Evolutionary conservation across 2,329 filamentous ascomycete species (phyloP).

Genomic region (Fusarium armeniacum): DNA sequence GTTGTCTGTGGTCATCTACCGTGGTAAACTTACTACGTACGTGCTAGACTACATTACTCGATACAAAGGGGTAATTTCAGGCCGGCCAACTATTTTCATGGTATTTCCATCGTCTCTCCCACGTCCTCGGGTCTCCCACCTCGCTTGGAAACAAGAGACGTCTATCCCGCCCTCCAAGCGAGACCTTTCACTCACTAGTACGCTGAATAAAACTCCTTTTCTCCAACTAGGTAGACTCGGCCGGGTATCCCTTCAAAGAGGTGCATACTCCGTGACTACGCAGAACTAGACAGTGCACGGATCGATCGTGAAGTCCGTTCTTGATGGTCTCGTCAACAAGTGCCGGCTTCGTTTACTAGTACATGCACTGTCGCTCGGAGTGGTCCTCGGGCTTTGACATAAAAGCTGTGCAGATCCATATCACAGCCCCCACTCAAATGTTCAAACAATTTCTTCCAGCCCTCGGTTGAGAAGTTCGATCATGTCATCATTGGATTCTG

Average conservation of each 20-base stretch:
- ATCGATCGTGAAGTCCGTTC: constrained; percentile 32
- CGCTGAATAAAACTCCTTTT: constrained; percentile 38
- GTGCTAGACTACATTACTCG: constrained; percentile 27
- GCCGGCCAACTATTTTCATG: constrained; percentile 10
- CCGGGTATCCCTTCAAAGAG: constrained; percentile 34
- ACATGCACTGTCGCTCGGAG: constrained; percentile 17
- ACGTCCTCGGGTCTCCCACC: constrained; percentile 27
- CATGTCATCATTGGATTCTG: constrained; percentile 40
- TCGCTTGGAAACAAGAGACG: constrained; percentile 29
- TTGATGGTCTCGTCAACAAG: constrained; percentile 36
- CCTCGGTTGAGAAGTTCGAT: constrained; percentile 9
- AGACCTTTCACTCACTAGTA: constrained; percentile 37
- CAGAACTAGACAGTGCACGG: constrained; percentile 39
- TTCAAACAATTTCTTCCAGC: constrained; percentile 18
- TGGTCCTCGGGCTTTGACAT: constrained; percentile 13
- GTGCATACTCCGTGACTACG: constrained; percentile 25
- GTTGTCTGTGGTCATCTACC: constrained; percentile 19
- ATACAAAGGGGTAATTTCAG: constrained; percentile 35
- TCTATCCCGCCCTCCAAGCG: constrained; percentile 36
- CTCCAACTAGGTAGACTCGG: constrained; percentile 27
- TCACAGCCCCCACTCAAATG: background rate
- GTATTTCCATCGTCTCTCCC: constrained; percentile 5
- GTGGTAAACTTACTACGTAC: constrained; percentile 18
- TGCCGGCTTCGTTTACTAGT: constrained; percentile 39
- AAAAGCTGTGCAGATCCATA: constrained; percentile 16